A percentile compares a stretch with the other conserved stretches of the same genome.
Conservation (phyloP, 139 green algal species). For the Volvox reticuliferus region DNA sequence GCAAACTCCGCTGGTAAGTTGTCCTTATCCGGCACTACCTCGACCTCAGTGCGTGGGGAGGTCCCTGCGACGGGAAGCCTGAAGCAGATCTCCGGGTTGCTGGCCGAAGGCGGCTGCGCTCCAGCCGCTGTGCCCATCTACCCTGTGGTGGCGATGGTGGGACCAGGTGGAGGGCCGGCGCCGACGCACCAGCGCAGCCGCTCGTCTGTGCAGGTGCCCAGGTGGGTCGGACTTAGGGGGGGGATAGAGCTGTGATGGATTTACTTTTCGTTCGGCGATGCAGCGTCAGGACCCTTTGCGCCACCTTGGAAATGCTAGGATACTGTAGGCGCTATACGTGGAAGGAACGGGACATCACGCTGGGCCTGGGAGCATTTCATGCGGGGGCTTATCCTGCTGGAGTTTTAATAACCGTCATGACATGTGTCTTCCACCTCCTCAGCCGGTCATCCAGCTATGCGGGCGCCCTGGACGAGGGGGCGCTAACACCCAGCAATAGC, state of each 20-base stretch:
- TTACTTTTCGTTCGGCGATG: too few relatives aligned
- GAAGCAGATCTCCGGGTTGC: neutral
- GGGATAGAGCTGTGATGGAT: too few relatives aligned
- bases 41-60: neutral
- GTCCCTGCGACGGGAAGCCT: neutral
- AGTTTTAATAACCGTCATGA: too few relatives aligned
- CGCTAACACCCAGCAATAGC: neutral
- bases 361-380: too few relatives aligned
- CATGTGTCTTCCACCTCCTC: neutral
- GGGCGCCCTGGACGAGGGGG: neutral
- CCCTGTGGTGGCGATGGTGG: neutral
- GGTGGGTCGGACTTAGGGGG: neutral
- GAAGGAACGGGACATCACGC: too few relatives aligned
- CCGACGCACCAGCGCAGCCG: conserved; percentile 30
- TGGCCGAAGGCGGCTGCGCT: conserved; percentile 21
- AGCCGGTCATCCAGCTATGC: neutral
- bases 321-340: too few relatives aligned
- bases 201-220: conserved; percentile 30
- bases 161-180: neutral
- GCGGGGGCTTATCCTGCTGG: too few relatives aligned
- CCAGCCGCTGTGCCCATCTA: neutral
- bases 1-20: neutral
- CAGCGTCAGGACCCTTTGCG: too few relatives aligned
- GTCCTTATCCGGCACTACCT: neutral
- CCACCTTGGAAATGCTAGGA: too few relatives aligned